A percentile compares a stretch with the other conserved stretches of the same genome.
These are phyloP conservation scores for Globisporangium perplexum DNA, from an alignment of 352 stramenopile species.

Conservation along the genomic window DNA sequence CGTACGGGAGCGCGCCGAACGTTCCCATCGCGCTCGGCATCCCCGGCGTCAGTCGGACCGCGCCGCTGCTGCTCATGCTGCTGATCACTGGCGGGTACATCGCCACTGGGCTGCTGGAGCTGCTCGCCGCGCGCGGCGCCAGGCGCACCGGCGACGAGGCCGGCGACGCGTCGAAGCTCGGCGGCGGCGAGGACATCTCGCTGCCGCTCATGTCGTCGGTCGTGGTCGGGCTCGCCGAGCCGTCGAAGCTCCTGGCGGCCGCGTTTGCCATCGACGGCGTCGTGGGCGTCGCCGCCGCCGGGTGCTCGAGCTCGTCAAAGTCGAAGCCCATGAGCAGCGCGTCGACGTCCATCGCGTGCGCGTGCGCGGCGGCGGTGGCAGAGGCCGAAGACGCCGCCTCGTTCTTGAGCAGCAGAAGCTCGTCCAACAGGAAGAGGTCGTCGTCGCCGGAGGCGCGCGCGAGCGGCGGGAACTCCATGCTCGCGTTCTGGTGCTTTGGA, in stretches of 20 bases:
- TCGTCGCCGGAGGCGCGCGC: constrained; percentile 6
- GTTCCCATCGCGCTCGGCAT: constrained; percentile 1
- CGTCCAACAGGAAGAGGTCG: constrained; percentile 39
- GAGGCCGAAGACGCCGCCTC: constrained; percentile 11
- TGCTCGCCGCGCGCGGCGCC: constrained; percentile 2
- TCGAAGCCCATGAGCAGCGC: constrained; percentile 33
- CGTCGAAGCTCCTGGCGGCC: constrained; percentile 10
- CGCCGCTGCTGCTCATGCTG: neutral
- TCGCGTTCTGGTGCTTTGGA: neutral
- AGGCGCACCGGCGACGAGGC: constrained; percentile 15
- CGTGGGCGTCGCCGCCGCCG: neutral
- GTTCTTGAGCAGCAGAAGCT: constrained; percentile 38
- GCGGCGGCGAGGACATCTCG: constrained; percentile 42
- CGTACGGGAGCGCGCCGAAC: constrained; percentile 43
- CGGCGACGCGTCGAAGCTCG: constrained; percentile 21
- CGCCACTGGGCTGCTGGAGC: neutral
- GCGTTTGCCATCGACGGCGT: neutral
- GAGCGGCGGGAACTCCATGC: constrained; percentile 8
- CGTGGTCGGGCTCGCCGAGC: constrained; percentile 24
- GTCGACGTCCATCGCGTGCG: constrained; percentile 22
- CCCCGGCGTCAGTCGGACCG: neutral
- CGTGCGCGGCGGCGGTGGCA: too few species aligned
- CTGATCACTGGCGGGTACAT: neutral
- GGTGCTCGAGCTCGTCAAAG: constrained; percentile 15
- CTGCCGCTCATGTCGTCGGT: constrained; percentile 45